These are phyloP conservation scores for Ceratobasidium sp. DNA, from an alignment of 1,284 basidiomycete genomes.

Conservation along the genomic window DNA sequence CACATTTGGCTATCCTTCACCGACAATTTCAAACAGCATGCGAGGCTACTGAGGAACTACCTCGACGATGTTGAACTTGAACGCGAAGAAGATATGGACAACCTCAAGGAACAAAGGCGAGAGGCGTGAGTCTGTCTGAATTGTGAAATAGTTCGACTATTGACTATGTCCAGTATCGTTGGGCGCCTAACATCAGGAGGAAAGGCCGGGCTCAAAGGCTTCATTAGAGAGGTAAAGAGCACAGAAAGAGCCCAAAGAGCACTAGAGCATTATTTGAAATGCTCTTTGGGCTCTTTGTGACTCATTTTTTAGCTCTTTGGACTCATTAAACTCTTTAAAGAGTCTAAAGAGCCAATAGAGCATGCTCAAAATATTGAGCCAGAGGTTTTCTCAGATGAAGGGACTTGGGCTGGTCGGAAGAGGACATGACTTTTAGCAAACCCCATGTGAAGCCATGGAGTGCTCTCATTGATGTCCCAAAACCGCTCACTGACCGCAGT, in stretches of 20 bases:
- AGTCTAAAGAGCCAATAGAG: too few relatives aligned
- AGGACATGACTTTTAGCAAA: neutral
- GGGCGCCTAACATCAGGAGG: too few relatives aligned
- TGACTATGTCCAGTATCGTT: neutral
- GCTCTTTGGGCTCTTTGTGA: too few relatives aligned
- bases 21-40: neutral
- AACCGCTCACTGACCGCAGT: constrained; percentile 8
- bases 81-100: neutral
- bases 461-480: neutral
- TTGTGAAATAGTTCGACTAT: neutral
- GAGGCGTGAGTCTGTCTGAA: neutral
- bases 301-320: too few relatives aligned
- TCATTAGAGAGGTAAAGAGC: too few relatives aligned
- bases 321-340: too few relatives aligned
- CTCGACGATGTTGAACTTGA: neutral
- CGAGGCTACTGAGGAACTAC: neutral
- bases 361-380: too few relatives aligned
- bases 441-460: neutral
- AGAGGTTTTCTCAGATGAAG: too few relatives aligned
- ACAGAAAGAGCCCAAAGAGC: too few relatives aligned
- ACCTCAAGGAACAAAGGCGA: neutral
- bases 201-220: too few relatives aligned
- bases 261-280: too few relatives aligned
- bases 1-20: neutral
- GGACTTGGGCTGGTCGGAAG: neutral